Conservation (phyloP, 148 eudicot genomes). For the Cornus controversa region DNA sequence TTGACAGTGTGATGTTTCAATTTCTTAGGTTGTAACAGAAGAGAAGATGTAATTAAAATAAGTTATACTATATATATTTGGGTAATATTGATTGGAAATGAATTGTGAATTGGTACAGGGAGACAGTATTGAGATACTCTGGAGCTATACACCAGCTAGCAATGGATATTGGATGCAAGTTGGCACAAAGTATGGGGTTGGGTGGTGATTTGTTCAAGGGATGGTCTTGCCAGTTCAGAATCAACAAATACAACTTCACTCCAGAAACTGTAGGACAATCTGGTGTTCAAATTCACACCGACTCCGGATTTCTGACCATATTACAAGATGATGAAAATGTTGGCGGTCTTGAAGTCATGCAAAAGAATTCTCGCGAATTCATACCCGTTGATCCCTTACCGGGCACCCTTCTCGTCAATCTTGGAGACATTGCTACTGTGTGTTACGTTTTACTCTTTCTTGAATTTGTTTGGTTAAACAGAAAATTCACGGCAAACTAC, state of each 20-base stretch:
- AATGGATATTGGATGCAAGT: constrained; percentile 34
- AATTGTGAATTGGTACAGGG: constrained; percentile 37
- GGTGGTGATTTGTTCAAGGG: constrained; percentile 41
- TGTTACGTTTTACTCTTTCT: constrained; percentile 9
- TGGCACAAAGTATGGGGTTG: constrained; percentile 51
- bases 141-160: constrained; percentile 43
- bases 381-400: constrained; percentile 43
- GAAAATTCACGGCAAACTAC: neutral
- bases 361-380: constrained; percentile 28
- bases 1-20: too few relatives aligned
- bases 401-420: constrained; percentile 49
- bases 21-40: too few relatives aligned
- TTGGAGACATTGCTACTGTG: constrained; percentile 55
- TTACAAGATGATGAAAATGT: constrained; percentile 60
- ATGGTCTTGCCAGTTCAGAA: constrained; percentile 56
- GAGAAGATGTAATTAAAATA: too few relatives aligned
- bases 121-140: constrained; percentile 45
- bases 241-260: constrained; percentile 65
- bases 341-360: constrained; percentile 56
- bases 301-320: constrained; percentile 52
- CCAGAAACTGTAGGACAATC: constrained; percentile 47
- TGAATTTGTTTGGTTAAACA: neutral
- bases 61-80: too few relatives aligned
- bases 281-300: constrained; percentile 58
- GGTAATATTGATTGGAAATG: neutral